Evolutionary conservation across 768 basidiomycete species (phyloP), one percentile per base, ranked within the genome.

Genomic region (Xerocomellus dryophilus): DNA sequence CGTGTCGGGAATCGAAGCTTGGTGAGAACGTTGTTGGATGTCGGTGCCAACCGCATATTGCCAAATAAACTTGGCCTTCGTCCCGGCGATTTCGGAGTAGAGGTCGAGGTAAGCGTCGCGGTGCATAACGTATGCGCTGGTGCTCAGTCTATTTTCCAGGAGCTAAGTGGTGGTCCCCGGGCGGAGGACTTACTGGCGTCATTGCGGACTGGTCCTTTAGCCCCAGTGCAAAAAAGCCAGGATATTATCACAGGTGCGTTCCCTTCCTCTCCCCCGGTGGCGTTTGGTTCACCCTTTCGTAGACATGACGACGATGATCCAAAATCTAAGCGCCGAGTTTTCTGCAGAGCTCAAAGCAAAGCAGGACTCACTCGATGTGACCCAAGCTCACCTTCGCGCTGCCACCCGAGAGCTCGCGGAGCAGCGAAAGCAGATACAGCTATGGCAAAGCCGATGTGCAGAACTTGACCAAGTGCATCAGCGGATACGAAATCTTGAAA

Each of bases 61-160:
- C 82, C 88, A 18, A 99, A 99, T 73, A 98, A 98, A 67, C 76
- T 99, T 41, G 97, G 97, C 4, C 73, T 99, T 64, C 80, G 91
- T 48, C 90, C 97, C 2, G 92, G 87, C 8, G 97, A 99, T 69
- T 99, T 95, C 66, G 97, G 97, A 17, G 83, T 98, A 4, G 93
- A 95, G 66, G 85, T 85, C 11, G 92, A 95, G 76, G 95, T 90
- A 62, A 57, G 83, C 68, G 42, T 23, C 31, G 7, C 18, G 8
- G 4, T 12, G 25, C 38, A 47, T 20, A 47, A n/a, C 29, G 5
- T 50, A 23, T 47, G 17, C 7, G 18, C 36, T 12, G 2, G 11
- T 36, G 17, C 32, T 61, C 35, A 59, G 25, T 21, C 43, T 43
- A 8, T 56, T 9, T 29, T 56, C 29, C 51, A 90, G 88, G 89